Percentiles rank a stretch among this genome's conserved stretches.
Evolutionary conservation across 371 early-diverging fungal genomes (phyloP).

Genomic region (Entomophthora muscae): DNA sequence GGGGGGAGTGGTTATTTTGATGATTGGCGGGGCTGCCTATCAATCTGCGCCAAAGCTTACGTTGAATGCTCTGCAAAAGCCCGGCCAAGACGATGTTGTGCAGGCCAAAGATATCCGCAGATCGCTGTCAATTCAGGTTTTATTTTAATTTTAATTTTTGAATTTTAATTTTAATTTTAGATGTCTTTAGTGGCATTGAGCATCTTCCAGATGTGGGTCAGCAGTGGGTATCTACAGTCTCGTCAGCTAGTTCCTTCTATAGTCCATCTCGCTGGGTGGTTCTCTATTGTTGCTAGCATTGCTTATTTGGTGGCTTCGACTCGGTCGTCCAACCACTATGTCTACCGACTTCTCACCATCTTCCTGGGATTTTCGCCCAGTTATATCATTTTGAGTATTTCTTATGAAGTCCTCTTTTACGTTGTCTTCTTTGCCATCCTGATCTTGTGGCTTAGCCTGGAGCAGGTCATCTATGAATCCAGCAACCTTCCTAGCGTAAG

Average conservation of each 20-base stretch:
- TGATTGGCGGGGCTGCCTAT: slow-evolving; percentile 1
- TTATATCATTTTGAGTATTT: slow-evolving; percentile 71
- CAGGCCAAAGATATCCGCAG: not conserved
- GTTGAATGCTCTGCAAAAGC: not conserved
- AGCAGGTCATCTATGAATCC: slow-evolving; percentile 29
- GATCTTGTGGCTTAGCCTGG: slow-evolving; percentile 65
- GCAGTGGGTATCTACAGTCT: slow-evolving; percentile 27
- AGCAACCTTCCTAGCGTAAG: not conserved
- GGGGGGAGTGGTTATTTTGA: slow-evolving; percentile 13
- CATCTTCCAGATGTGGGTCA: slow-evolving; percentile 44
- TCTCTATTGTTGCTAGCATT: not conserved
- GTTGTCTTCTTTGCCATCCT: slow-evolving; percentile 52
- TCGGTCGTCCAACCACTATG: slow-evolving; percentile 40
- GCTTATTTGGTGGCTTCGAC: not conserved
- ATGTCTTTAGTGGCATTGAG: slow-evolving; percentile 51
- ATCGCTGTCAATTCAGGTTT: slow-evolving; percentile 9
- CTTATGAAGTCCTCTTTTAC: slow-evolving; percentile 79
- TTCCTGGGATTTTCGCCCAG: slow-evolving; percentile 77
- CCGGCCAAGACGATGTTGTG: not conserved
- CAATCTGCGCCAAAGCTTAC: not conserved
- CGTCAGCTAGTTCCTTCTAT: not conserved
- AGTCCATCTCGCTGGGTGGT: not conserved
- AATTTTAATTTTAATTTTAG: slow-evolving; percentile 12
- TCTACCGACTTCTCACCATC: slow-evolving; percentile 55
- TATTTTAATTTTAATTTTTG: too few relatives aligned